These are phyloP conservation scores for Sicyos baderoa DNA, from an alignment of 306 rosid species.

Conservation along the genomic window DNA sequence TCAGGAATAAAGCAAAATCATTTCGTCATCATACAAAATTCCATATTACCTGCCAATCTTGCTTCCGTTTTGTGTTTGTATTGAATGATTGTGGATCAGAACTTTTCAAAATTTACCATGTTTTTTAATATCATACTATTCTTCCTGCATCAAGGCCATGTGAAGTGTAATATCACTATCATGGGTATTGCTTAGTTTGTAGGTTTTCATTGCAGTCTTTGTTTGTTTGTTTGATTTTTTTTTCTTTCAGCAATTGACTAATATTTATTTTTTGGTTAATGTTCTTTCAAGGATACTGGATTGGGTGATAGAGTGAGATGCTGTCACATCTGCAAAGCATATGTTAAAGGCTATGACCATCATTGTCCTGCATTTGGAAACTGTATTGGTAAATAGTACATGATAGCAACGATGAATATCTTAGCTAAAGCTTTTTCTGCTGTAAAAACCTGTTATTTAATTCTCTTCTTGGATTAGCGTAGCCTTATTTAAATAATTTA, in stretches of 20 bases:
- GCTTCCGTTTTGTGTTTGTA: neutral
- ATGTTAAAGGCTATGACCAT: constrained; percentile 35
- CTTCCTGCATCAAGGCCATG: neutral
- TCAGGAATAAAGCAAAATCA: neutral
- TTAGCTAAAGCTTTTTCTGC: neutral
- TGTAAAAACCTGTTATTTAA: constrained; percentile 3
- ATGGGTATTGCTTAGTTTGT: neutral
- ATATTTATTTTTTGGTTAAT: neutral
- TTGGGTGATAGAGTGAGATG: constrained; percentile 30
- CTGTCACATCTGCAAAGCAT: constrained; percentile 32
- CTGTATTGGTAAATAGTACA: constrained; percentile 35
- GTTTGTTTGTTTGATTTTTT: too few species aligned
- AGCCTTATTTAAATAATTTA: neutral
- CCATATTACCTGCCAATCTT: neutral
- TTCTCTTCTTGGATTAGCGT: constrained; percentile 1
- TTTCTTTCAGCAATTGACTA: neutral
- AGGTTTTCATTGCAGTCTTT: neutral
- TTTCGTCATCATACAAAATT: neutral
- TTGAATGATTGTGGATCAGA: neutral
- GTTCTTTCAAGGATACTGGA: constrained; percentile 23
- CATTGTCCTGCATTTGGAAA: constrained; percentile 54
- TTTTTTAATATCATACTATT: neutral
- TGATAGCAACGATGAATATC: neutral
- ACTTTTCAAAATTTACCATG: neutral
- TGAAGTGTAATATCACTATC: neutral